Conservation (phyloP, 805 yeast genomes). For the Sugiyamaella chiloensis region DNA sequence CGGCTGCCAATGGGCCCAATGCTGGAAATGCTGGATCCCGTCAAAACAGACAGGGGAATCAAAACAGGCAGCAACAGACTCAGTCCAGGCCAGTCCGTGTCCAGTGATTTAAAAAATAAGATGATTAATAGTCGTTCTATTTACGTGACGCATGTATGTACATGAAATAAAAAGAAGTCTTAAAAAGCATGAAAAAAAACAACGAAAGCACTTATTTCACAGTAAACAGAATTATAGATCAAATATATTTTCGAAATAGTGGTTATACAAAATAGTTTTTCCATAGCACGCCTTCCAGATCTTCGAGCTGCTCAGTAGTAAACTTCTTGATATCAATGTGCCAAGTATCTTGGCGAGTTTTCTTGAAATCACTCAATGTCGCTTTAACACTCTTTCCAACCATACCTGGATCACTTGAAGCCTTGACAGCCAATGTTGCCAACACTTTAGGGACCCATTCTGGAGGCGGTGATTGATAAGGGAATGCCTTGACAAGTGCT, state of each 20-base stretch:
- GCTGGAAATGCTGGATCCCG: conserved; percentile 1
- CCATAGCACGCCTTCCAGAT: conserved; percentile 91
- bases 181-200: too few species aligned
- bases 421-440: conserved; percentile 64
- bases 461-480: conserved; percentile 90
- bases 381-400: conserved; percentile 83
- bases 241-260: too few species aligned
- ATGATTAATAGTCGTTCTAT: too few species aligned
- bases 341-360: conserved; percentile 95
- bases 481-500: conserved; percentile 82
- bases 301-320: conserved; percentile 75
- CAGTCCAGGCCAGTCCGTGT: conserved; percentile 11
- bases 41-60: conserved; percentile 10
- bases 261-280: conserved; percentile 81
- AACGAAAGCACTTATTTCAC: too few species aligned
- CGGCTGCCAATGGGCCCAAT: conserved; percentile 2
- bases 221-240: too few species aligned
- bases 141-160: background rate
- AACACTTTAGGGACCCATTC: conserved; percentile 78
- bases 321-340: conserved; percentile 78
- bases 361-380: conserved; percentile 77
- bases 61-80: conserved; percentile 3
- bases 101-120: conserved; percentile 7
- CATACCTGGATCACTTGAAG: conserved; percentile 69
- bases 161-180: background rate